Conservation (phyloP, 2,329 filamentous ascomycete genomes). For the Colletotrichum orbiculare region DNA sequence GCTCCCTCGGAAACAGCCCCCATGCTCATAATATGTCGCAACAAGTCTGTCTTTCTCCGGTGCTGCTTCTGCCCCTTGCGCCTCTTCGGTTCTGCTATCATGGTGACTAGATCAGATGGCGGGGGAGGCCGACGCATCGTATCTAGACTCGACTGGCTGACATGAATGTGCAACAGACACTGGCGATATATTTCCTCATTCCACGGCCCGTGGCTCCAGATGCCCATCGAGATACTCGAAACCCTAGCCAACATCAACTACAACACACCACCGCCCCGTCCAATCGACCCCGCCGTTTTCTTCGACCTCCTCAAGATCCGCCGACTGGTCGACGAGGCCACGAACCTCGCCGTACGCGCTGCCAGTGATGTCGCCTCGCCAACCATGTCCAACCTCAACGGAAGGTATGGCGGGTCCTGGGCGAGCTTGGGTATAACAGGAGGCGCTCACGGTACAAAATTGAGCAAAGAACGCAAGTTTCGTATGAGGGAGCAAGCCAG, state of each 20-base stretch:
- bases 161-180: constrained; percentile 64
- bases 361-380: constrained; percentile 78
- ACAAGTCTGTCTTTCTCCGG: constrained; percentile 66
- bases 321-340: constrained; percentile 82
- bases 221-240: constrained; percentile 83
- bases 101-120: background rate
- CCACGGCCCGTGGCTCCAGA: constrained; percentile 84
- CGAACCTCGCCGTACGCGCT: constrained; percentile 80
- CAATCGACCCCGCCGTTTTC: constrained; percentile 83
- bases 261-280: constrained; percentile 78
- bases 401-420: constrained; percentile 48
- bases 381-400: constrained; percentile 66
- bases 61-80: constrained; percentile 9
- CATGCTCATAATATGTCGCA: constrained; percentile 71
- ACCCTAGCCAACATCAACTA: constrained; percentile 83
- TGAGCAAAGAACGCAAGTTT: constrained; percentile 81
- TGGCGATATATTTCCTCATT: constrained; percentile 89
- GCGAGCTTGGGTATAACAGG: constrained; percentile 65
- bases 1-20: constrained; percentile 53
- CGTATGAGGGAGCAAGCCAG: constrained; percentile 85
- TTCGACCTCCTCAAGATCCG: constrained; percentile 88
- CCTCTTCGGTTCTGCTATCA: background rate
- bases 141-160: constrained; percentile 28
- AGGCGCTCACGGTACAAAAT: constrained; percentile 69
- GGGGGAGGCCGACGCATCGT: background rate